Evolutionary conservation across 768 basidiomycete genomes (phyloP).

Genomic region (Tylopilus sp.): DNA sequence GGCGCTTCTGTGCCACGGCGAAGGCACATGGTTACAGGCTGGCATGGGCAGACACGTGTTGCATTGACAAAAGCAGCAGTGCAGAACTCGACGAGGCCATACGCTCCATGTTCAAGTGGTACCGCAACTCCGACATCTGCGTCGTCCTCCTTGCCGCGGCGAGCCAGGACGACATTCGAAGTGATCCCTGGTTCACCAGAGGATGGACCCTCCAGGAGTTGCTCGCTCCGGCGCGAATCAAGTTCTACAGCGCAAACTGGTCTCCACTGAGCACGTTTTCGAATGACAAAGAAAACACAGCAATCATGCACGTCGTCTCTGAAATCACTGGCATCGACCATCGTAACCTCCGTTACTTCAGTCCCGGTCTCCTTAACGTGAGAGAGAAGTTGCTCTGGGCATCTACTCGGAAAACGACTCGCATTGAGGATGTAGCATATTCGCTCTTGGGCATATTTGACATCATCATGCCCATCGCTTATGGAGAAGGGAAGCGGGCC

Average conservation of each 20-base stretch:
- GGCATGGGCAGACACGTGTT: slow-evolving; percentile 27
- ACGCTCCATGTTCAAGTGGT: slow-evolving; percentile 26
- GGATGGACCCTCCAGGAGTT: slow-evolving; percentile 22
- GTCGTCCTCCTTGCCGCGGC: slow-evolving; percentile 15
- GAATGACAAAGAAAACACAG: slow-evolving; percentile 21
- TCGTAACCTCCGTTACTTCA: slow-evolving; percentile 16
- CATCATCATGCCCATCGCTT: slow-evolving; percentile 21
- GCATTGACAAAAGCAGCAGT: slow-evolving; percentile 28
- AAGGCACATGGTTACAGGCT: slow-evolving; percentile 11
- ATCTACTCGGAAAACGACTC: slow-evolving; percentile 22
- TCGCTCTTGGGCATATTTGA: slow-evolving; percentile 26
- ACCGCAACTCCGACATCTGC: slow-evolving; percentile 23
- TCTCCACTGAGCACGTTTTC: slow-evolving; percentile 2
- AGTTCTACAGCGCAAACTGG: slow-evolving; percentile 20
- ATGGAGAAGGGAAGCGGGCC: slow-evolving; percentile 25
- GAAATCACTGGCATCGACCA: slow-evolving; percentile 11
- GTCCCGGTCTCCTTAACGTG: slow-evolving; percentile 18
- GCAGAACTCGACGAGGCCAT: slow-evolving; percentile 30
- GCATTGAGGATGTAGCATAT: slow-evolving; percentile 25
- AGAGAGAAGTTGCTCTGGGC: slow-evolving; percentile 26
- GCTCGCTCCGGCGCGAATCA: slow-evolving; percentile 19
- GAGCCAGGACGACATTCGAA: background rate
- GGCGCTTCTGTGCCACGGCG: slow-evolving; percentile 13
- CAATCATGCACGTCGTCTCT: slow-evolving; percentile 11
- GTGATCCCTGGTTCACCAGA: slow-evolving; percentile 23